Conservation (phyloP, 2,329 filamentous ascomycete species). For the Xylaria arbuscula region DNA sequence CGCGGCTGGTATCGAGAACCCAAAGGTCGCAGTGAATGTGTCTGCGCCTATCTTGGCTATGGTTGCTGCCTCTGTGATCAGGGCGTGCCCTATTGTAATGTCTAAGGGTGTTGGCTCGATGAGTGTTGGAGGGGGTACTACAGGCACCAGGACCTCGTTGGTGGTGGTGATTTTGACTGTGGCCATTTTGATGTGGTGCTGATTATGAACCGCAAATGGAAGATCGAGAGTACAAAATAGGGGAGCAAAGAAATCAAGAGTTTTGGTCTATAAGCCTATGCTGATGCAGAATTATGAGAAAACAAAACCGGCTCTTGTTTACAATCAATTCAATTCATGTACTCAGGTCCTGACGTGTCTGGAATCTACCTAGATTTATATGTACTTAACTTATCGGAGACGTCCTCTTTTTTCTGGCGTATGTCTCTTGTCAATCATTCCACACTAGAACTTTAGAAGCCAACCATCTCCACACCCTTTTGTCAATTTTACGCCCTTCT, state of each 20-base stretch:
- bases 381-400: not conserved
- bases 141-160: constrained; percentile 7
- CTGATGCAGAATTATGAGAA: not conserved
- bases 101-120: constrained; percentile 13
- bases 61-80: constrained; percentile 42
- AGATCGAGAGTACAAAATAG: not conserved
- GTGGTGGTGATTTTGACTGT: not conserved
- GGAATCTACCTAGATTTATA: not conserved
- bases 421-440: not conserved
- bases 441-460: not conserved
- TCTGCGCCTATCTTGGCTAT: constrained; percentile 46
- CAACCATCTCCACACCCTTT: constrained; percentile 12
- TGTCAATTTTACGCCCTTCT: constrained; percentile 30
- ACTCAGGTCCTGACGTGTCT: too few relatives aligned
- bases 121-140: constrained; percentile 1
- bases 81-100: constrained; percentile 41
- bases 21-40: constrained; percentile 47
- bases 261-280: not conserved
- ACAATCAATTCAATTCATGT: not conserved
- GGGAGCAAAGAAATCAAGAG: not conserved
- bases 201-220: too few relatives aligned
- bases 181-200: constrained; percentile 20
- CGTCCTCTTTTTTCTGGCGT: not conserved
- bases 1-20: constrained; percentile 40
- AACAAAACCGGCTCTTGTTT: not conserved